Base-by-base conservation (phyloP, 768 basidiomycete species). In the Podaxis sp. region DNA sequence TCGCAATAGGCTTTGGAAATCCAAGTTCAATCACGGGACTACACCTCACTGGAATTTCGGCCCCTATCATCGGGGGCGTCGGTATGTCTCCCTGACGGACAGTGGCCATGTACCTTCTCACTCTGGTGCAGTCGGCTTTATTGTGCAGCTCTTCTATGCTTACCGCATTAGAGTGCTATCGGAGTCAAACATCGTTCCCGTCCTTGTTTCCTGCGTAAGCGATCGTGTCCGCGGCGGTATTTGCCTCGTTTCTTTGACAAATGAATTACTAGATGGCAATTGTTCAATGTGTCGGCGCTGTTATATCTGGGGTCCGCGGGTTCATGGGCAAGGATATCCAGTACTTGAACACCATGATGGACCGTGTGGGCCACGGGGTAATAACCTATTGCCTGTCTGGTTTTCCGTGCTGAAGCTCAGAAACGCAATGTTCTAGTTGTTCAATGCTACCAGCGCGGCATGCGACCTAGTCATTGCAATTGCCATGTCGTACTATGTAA, bases 81-180 rank as follows among this genome's bases (percentile, higher is more conserved):
- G 65, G 68, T 68, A 53, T n/a, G 64, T 55, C 4, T 30, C 2
- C 19, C 48, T 30, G 19, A 17, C 28, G 15, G 15, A 33, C 7
- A 17, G 39, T 49, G 33, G 33, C 13, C n/a, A 36, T 9, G 19
- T 28, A 15, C 36, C 0, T 12, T 38, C 52, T 46, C 28, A 26
- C n/a, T 39, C 15, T 26, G 2, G 22, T 38, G 5, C 42, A 72
- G 71, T 69, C 22, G 65, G 65, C 15, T 65, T 63, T 38, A 56
- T 58, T 9, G 68, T 68, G 2, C 71, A 72, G 26, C n/a, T 68
- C 0, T 72, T 69, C 52, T 72, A 69, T 55, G 69, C 68, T 0
- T 72, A 68, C 62, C 68, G 71, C 17, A 69, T 72, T 28, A 63
- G 64, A 28, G 63, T 72, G 30, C 60, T 70, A 36, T 57, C 63